Evolutionary conservation across 2,329 filamentous ascomycete genomes (phyloP).

Genomic region (Fusarium miscanthi): DNA sequence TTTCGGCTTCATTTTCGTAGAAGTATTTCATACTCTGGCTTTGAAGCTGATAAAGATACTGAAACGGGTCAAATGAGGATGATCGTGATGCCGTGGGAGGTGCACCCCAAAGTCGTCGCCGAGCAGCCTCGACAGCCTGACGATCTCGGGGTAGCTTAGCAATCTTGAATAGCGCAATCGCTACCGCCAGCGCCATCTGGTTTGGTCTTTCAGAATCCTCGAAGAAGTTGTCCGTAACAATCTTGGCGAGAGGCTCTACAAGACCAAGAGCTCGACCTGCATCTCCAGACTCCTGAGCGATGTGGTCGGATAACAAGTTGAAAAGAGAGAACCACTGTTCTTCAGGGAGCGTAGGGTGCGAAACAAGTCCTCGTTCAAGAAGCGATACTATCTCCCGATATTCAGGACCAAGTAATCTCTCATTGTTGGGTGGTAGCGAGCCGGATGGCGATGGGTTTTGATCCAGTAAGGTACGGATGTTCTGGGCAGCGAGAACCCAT

Average conservation of each 20-base stretch:
- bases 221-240: constrained; percentile 54
- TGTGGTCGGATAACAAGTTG: constrained; percentile 64
- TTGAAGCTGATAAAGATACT: constrained; percentile 72
- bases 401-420: constrained; percentile 69
- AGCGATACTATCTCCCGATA: constrained; percentile 77
- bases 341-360: constrained; percentile 60
- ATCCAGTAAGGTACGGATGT: constrained; percentile 57
- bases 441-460: constrained; percentile 37
- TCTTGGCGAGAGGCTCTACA: constrained; percentile 76
- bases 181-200: constrained; percentile 49
- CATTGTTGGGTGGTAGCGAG: constrained; percentile 41
- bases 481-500: constrained; percentile 64
- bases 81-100: constrained; percentile 43
- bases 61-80: constrained; percentile 71
- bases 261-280: constrained; percentile 73
- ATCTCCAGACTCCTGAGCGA: constrained; percentile 73
- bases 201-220: constrained; percentile 16
- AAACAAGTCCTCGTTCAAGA: constrained; percentile 69
- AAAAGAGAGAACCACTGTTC: constrained; percentile 67
- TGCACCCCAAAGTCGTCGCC: constrained; percentile 70
- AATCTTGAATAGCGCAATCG: constrained; percentile 57
- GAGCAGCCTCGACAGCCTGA: constrained; percentile 72
- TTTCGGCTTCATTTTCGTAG: constrained; percentile 61
- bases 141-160: constrained; percentile 69
- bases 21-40: constrained; percentile 62